Conservation (phyloP, 495 filamentous ascomycete genomes). For the Cercophora scortea region DNA sequence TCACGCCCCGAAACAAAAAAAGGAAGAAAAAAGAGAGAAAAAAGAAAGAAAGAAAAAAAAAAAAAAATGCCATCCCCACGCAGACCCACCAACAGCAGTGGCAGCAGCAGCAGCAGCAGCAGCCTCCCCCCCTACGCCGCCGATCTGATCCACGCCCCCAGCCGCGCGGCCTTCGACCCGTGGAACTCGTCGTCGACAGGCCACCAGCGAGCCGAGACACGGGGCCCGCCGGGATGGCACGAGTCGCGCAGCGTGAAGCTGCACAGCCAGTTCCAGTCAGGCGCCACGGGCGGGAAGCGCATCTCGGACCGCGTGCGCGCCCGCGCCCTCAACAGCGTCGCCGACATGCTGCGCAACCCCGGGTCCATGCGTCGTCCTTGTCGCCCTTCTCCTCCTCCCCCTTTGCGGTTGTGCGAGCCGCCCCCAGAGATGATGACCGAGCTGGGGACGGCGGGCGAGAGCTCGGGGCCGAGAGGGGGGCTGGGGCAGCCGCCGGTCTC, state of each 20-base stretch:
- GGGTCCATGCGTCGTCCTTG: constrained; percentile 25
- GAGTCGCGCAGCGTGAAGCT: constrained; percentile 60
- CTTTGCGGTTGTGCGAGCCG: background rate
- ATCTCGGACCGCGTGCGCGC: constrained; percentile 48
- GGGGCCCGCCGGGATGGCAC: constrained; percentile 60
- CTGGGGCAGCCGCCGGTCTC: too few relatives aligned
- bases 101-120: too few relatives aligned
- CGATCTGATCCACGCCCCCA: too few relatives aligned
- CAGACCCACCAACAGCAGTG: too few relatives aligned
- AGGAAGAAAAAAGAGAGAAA: too few relatives aligned
- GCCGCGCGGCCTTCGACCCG: constrained; percentile 59
- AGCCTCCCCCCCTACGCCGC: too few relatives aligned
- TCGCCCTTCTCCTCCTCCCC: background rate
- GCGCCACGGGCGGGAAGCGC: constrained; percentile 39
- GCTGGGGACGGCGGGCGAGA: too few relatives aligned
- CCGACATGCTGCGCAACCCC: constrained; percentile 41
- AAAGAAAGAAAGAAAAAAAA: too few relatives aligned
- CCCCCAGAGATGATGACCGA: too few relatives aligned
- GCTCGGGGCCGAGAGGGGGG: too few relatives aligned
- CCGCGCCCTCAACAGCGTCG: constrained; percentile 30
- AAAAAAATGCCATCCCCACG: too few relatives aligned
- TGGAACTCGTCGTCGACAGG: constrained; percentile 78
- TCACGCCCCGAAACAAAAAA: too few relatives aligned
- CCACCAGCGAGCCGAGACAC: constrained; percentile 67
- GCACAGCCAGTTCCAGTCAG: constrained; percentile 54